A percentile compares a stretch with the other conserved stretches of the same genome.
Evolutionary conservation across 164 flowering plant species (phyloP).

Genomic region (Tetracentron sinense): DNA sequence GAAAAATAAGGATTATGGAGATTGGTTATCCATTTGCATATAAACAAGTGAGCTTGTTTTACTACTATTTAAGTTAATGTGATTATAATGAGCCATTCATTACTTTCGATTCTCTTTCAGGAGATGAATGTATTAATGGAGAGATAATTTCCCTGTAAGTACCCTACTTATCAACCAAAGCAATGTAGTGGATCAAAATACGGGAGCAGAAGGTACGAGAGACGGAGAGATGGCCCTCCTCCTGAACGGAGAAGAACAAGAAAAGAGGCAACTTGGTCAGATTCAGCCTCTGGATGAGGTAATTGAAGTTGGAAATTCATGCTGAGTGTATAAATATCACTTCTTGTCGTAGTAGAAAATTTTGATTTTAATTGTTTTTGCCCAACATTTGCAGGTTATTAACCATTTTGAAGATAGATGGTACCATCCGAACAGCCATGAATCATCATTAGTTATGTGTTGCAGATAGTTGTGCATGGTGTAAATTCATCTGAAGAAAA

Average conservation of each 20-base stretch:
- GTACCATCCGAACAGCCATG: background rate
- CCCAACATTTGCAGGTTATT: background rate
- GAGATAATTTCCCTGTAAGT: conserved; percentile 94
- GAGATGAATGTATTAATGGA: conserved; percentile 90
- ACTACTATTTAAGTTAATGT: background rate
- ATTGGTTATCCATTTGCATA: conserved; percentile 21
- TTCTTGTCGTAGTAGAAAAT: background rate
- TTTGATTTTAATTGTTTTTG: background rate
- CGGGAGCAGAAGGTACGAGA: conserved; percentile 69
- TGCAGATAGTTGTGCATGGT: background rate
- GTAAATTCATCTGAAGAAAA: too few species aligned
- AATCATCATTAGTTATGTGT: background rate
- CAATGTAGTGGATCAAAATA: conserved; percentile 53
- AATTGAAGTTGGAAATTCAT: background rate
- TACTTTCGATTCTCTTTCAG: conserved; percentile 28
- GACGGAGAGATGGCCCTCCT: conserved; percentile 79
- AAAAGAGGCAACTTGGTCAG: conserved; percentile 39
- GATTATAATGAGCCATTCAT: background rate
- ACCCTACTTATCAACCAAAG: conserved; percentile 93
- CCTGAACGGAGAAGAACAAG: conserved; percentile 46
- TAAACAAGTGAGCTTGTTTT: background rate
- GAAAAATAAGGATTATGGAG: conserved; percentile 98
- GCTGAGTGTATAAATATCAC: background rate
- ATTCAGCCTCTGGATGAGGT: conserved; percentile 46
- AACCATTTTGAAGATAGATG: background rate